A percentile compares a stretch with the other conserved stretches of the same genome.
These are phyloP conservation scores for Neonectria coccinea DNA, from an alignment of 2,329 filamentous ascomycete species.

Conservation along the genomic window DNA sequence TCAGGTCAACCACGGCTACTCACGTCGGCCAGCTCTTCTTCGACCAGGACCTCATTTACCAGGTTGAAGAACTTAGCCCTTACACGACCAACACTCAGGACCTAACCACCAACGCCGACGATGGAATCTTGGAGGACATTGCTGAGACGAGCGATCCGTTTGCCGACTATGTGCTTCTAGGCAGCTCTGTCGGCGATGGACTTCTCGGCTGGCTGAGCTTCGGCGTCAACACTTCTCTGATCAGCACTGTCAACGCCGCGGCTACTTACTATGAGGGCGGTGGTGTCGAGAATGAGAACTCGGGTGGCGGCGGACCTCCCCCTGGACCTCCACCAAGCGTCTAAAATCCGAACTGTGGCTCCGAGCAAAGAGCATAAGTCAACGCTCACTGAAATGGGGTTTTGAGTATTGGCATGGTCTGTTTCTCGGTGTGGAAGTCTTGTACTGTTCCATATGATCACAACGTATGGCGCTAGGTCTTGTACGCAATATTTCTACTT, in stretches of 20 bases:
- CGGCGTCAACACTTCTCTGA: neutral
- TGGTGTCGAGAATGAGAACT: conserved; percentile 6
- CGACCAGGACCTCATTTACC: conserved; percentile 64
- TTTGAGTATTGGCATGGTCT: no score
- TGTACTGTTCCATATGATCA: no score
- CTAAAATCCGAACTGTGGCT: neutral
- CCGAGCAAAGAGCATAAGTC: neutral
- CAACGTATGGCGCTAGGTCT: no score
- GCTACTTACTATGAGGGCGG: conserved; percentile 19
- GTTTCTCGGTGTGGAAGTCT: no score
- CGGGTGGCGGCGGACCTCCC: conserved; percentile 3
- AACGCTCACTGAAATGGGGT: neutral
- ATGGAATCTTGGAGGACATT: conserved; percentile 44
- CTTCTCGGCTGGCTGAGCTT: no score
- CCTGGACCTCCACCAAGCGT: neutral
- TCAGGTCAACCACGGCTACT: conserved; percentile 54
- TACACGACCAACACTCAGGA: conserved; percentile 58
- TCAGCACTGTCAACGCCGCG: conserved; percentile 4
- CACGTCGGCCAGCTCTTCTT: conserved; percentile 72
- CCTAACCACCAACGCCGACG: conserved; percentile 61
- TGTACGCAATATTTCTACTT: no score
- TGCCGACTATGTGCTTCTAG: conserved; percentile 18
- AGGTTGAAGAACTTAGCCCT: conserved; percentile 60
- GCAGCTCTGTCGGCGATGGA: conserved; percentile 14
- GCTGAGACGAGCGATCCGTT: conserved; percentile 22